A percentile compares a stretch with the other conserved stretches of the same genome.
Conservation (phyloP, 2,329 filamentous ascomycete species). For the Orbilia quercus region DNA sequence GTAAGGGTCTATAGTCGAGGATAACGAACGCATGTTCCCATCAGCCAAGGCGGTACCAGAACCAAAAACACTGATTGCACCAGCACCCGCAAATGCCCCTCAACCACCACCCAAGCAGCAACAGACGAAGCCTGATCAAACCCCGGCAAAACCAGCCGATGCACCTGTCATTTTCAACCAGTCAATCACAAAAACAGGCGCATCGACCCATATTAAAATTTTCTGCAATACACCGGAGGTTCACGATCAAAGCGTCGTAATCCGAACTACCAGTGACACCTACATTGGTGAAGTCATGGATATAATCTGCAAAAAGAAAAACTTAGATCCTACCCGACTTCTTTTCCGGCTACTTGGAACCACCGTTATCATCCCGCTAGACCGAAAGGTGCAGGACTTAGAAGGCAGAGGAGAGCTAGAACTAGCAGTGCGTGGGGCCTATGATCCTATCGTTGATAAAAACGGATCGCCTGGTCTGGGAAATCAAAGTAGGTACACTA, state of each 20-base stretch:
- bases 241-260: conserved; percentile 74
- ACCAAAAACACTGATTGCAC: conserved; percentile 14
- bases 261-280: conserved; percentile 82
- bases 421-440: conserved; percentile 79
- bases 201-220: conserved; percentile 59
- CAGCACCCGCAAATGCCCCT: conserved; percentile 17
- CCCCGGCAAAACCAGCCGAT: conserved; percentile 45
- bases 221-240: conserved; percentile 59
- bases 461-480: conserved; percentile 51
- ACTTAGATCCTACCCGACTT: conserved; percentile 81
- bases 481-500: conserved; percentile 38
- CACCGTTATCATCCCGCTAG: conserved; percentile 72
- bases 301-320: conserved; percentile 78
- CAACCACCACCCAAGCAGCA: conserved; percentile 16
- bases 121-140: conserved; percentile 26
- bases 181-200: conserved; percentile 55
- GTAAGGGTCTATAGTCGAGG: conserved; percentile 36
- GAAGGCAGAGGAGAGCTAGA: conserved; percentile 80
- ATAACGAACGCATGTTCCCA: conserved; percentile 50
- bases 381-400: conserved; percentile 81
- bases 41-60: conserved; percentile 38
- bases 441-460: conserved; percentile 69
- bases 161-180: conserved; percentile 40
- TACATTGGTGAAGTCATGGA: conserved; percentile 86
- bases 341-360: conserved; percentile 81